Conservation (phyloP, 805 yeast genomes). For the Barnettozyma siamensis region DNA sequence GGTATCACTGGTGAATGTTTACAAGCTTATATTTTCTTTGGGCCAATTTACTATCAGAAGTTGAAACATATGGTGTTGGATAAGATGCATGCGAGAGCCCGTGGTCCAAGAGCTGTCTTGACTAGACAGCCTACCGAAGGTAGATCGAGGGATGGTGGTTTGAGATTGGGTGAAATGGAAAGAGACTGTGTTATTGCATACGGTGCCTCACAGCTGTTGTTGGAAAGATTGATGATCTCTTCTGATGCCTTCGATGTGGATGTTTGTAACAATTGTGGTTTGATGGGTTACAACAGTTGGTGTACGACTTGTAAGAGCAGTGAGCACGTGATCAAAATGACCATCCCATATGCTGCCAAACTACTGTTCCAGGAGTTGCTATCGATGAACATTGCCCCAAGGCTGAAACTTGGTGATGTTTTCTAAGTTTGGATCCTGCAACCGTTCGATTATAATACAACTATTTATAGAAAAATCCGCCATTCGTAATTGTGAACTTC, state of each 20-base stretch:
- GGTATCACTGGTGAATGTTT: constrained; percentile 97
- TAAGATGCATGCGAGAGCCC: constrained; percentile 99
- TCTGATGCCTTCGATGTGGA: constrained; percentile 98
- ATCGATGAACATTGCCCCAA: constrained; percentile 98
- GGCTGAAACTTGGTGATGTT: constrained; percentile 83
- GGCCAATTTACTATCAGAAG: constrained; percentile 96
- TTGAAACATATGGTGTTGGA: constrained; percentile 98
- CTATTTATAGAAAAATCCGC: not conserved
- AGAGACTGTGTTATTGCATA: constrained; percentile 99
- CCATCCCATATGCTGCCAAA: constrained; percentile 98
- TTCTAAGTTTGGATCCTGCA: constrained; percentile 42
- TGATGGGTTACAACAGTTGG: constrained; percentile 97
- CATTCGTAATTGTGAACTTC: not conserved
- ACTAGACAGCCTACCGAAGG: constrained; percentile 99
- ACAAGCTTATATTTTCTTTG: constrained; percentile 96
- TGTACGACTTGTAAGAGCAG: constrained; percentile 93
- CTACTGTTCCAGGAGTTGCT: constrained; percentile 92
- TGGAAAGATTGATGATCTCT: constrained; percentile 92
- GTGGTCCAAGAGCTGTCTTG: constrained; percentile 97
- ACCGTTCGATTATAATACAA: too few species aligned
- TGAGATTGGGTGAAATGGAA: constrained; percentile 98
- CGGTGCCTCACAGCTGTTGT: constrained; percentile 91
- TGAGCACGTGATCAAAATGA: constrained; percentile 84
- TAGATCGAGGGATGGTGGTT: constrained; percentile 97
- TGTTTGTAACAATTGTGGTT: constrained; percentile 87